Percentiles rank a stretch among this genome's conserved stretches.
Evolutionary conservation across 495 filamentous ascomycete genomes (phyloP).

Genomic region (Gamarada debralockiae): DNA sequence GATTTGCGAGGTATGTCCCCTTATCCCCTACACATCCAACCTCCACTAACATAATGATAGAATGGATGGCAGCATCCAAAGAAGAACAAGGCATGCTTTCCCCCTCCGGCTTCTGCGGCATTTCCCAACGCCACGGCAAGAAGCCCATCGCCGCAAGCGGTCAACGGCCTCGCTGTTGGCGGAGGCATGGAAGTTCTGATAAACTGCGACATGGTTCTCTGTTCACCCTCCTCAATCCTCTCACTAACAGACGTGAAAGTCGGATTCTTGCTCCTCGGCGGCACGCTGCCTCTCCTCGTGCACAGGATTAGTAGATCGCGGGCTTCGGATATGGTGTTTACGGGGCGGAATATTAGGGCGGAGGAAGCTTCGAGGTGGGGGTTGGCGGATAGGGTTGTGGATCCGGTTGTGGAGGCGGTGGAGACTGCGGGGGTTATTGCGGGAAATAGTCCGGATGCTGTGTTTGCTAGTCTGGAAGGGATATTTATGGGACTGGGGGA

Average conservation of each 20-base stretch:
- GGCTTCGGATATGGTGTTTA: background rate
- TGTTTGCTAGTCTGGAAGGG: background rate
- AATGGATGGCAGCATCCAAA: background rate
- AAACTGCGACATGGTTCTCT: background rate
- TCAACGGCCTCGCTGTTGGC: no score
- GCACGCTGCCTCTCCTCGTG: background rate
- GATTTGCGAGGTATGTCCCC: background rate
- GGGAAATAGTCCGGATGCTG: background rate
- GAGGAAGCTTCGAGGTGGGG: background rate
- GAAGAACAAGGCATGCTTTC: background rate
- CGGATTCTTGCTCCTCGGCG: background rate
- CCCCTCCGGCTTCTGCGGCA: background rate
- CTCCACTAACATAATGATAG: background rate
- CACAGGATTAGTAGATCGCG: background rate
- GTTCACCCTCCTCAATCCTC: background rate
- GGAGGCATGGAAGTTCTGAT: background rate
- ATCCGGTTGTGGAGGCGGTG: background rate
- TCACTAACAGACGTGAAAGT: constrained; percentile 1
- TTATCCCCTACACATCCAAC: background rate
- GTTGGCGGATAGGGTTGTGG: background rate
- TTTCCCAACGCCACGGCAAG: background rate
- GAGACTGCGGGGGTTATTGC: background rate
- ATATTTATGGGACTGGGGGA: background rate
- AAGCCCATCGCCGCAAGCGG: background rate
- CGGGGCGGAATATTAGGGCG: background rate